Evolutionary conservation across 83 land plant species (phyloP).

Genomic region (Thuja plicata): DNA sequence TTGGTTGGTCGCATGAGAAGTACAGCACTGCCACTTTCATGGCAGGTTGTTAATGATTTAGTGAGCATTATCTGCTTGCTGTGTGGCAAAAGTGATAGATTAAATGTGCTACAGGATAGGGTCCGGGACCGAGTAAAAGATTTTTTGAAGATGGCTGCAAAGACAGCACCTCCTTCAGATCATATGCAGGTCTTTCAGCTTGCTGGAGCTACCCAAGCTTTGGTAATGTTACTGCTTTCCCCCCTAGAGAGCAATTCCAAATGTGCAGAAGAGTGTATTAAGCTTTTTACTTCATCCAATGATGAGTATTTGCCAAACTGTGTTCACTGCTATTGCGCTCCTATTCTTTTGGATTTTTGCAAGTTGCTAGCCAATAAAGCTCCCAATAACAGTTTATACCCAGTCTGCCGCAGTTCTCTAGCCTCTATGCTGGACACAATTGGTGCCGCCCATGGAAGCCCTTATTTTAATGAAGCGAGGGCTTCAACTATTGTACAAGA

Average conservation of each 20-base stretch:
- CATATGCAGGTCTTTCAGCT: conserved; percentile 65
- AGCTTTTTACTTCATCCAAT: conserved; percentile 40
- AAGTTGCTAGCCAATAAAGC: conserved; percentile 55
- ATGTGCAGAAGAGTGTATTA: conserved; percentile 66
- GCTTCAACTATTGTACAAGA: conserved; percentile 41
- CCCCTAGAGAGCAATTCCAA: conserved; percentile 33
- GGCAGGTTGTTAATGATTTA: conserved; percentile 73
- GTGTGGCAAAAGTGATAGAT: conserved; percentile 17
- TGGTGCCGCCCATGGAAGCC: conserved; percentile 33
- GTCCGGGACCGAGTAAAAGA: conserved; percentile 37
- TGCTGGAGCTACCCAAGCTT: conserved; percentile 54
- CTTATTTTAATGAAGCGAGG: conserved; percentile 27
- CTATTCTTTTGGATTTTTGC: conserved; percentile 80
- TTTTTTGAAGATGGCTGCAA: conserved; percentile 49
- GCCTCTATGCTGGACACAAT: conserved; percentile 51
- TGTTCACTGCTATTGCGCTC: conserved; percentile 44
- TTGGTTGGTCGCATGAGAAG: conserved; percentile 82
- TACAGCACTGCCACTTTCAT: conserved; percentile 66
- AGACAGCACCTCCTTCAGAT: conserved; percentile 33
- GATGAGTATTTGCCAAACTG: conserved; percentile 36
- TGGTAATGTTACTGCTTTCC: conserved; percentile 70
- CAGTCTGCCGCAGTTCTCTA: conserved; percentile 61
- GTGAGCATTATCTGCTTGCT: conserved; percentile 36
- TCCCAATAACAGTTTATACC: conserved; percentile 42
- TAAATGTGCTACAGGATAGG: conserved; percentile 14